Conservation (phyloP, 1,284 basidiomycete species). For the Termitomyces sp. region DNA sequence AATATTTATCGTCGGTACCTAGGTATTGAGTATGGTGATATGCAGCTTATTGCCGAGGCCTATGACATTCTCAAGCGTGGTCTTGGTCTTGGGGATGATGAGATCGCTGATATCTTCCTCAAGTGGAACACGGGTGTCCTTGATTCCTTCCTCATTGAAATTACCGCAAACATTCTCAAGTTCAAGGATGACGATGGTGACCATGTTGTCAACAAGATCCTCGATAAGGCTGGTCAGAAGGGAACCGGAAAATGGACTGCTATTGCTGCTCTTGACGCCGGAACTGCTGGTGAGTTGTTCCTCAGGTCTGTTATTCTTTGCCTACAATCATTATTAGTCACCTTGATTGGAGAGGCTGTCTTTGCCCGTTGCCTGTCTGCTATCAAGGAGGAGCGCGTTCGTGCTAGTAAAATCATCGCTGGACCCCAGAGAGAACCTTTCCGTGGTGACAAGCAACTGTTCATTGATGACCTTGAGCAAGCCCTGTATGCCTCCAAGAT, state of each 20-base stretch:
- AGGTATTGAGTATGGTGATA: conserved; percentile 99
- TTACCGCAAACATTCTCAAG: conserved; percentile 91
- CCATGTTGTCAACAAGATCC: conserved; percentile 90
- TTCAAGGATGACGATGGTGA: conserved; percentile 96
- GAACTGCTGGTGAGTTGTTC: conserved; percentile 65
- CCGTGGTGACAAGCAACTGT: conserved; percentile 98
- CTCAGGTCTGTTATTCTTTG: background rate
- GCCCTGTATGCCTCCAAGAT: conserved; percentile 99
- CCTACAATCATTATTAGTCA: conserved; percentile 52
- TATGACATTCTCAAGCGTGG: conserved; percentile 99
- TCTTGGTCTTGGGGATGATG: conserved; percentile 77
- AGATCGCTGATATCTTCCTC: conserved; percentile 87
- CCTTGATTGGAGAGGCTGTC: conserved; percentile 98
- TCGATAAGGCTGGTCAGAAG: conserved; percentile 97
- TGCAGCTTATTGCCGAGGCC: conserved; percentile 98
- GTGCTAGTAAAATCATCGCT: conserved; percentile 86
- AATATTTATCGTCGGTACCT: conserved; percentile 10
- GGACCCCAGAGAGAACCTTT: conserved; percentile 91
- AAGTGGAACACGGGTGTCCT: conserved; percentile 99
- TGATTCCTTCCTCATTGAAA: conserved; percentile 99
- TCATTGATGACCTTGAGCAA: conserved; percentile 99
- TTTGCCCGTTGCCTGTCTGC: conserved; percentile 98
- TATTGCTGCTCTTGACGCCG: conserved; percentile 95
- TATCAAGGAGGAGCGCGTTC: conserved; percentile 95
- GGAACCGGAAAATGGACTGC: conserved; percentile 99